A percentile compares a stretch with the other conserved stretches of the same genome.
Conservation (phyloP, 257 asterid species). For the Nicotiana noctiflora region DNA sequence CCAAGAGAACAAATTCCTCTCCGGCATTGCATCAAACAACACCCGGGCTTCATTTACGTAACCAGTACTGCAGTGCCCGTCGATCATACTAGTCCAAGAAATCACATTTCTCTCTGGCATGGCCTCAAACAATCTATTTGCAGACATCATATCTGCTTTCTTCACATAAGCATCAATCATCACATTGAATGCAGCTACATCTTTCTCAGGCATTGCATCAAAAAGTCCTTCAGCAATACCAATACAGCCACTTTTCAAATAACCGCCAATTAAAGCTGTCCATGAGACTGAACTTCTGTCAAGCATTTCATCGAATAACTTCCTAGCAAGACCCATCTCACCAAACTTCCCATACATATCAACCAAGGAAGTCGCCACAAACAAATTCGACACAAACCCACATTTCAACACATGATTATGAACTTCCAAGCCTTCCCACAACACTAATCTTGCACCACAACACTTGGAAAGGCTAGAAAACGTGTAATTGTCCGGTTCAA, state of each 20-base stretch:
- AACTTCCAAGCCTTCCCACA: constrained; percentile 56
- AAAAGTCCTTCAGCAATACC: constrained; percentile 40
- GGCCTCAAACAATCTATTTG: constrained; percentile 50
- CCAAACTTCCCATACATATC: constrained; percentile 92
- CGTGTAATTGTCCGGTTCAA: constrained; percentile 70
- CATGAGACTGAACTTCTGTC: constrained; percentile 69
- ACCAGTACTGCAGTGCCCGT: constrained; percentile 64
- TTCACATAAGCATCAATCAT: constrained; percentile 81
- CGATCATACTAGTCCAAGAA: constrained; percentile 88
- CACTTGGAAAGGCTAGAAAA: constrained; percentile 73
- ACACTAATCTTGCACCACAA: constrained; percentile 43
- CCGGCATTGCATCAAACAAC: constrained; percentile 66
- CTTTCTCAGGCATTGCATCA: constrained; percentile 52
- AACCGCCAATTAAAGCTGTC: constrained; percentile 83
- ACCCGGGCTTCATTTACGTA: constrained; percentile 47
- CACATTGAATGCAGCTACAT: constrained; percentile 63
- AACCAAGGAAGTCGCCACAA: constrained; percentile 69
- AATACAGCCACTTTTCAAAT: constrained; percentile 53
- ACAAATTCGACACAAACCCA: constrained; percentile 58
- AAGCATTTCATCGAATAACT: constrained; percentile 72
- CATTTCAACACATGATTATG: constrained; percentile 58
- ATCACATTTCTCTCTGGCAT: constrained; percentile 73
- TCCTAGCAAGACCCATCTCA: constrained; percentile 42
- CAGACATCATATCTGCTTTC: constrained; percentile 54
- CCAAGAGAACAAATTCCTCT: constrained; percentile 77